Conservation (phyloP, 805 yeast genomes). For the Isabelozyma heimii region DNA sequence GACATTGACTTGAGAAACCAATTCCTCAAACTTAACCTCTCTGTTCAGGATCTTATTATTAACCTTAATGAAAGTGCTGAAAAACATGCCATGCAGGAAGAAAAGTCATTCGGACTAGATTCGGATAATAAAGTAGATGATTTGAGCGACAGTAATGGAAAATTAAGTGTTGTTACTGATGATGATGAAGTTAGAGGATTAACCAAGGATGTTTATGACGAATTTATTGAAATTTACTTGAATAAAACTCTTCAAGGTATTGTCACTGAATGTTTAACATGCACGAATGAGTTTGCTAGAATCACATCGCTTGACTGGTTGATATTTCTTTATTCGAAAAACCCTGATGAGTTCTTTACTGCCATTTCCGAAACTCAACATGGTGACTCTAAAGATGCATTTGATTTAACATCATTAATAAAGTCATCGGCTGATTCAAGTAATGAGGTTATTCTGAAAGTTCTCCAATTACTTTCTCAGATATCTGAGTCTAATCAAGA, state of each 20-base stretch:
- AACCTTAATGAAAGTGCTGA: conserved; percentile 23
- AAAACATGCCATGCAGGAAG: background rate
- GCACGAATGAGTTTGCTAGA: conserved; percentile 68
- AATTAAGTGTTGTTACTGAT: background rate
- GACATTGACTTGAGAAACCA: conserved; percentile 36
- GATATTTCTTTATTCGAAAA: conserved; percentile 70
- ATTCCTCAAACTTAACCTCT: conserved; percentile 31
- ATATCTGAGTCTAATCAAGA: conserved; percentile 74
- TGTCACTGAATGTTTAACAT: conserved; percentile 53
- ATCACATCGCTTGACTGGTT: conserved; percentile 90
- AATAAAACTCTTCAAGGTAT: conserved; percentile 64
- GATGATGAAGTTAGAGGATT: conserved; percentile 48
- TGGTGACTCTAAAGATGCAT: conserved; percentile 6
- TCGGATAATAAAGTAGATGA: background rate
- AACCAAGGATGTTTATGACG: conserved; percentile 36
- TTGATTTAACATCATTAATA: conserved; percentile 71
- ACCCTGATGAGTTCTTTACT: conserved; percentile 32
- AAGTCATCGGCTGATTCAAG: conserved; percentile 69
- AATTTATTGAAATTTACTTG: conserved; percentile 38
- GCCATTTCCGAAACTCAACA: conserved; percentile 11
- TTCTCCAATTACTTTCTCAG: conserved; percentile 67
- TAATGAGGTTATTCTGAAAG: conserved; percentile 74
- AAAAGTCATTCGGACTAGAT: background rate
- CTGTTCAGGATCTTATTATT: conserved; percentile 30
- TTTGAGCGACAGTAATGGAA: background rate